Percentiles rank a stretch among this genome's conserved stretches.
Conservation (phyloP, 148 eudicot genomes). For the Nepenthes gracilis region DNA sequence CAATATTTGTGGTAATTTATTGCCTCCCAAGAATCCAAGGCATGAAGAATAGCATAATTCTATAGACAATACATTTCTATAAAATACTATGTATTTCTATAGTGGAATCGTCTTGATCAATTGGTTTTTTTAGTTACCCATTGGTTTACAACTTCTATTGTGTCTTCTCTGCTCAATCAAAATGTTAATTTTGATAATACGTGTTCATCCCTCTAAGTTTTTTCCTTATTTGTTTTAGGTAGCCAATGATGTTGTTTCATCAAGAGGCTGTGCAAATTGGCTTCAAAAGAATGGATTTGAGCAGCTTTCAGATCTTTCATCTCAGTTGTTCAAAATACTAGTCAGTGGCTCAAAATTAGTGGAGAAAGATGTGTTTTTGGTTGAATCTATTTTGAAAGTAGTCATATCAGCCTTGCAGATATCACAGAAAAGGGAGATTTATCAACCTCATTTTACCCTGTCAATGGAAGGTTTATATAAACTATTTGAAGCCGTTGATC, state of each 20-base stretch:
- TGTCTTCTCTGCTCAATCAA: not conserved
- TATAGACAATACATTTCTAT: too few species aligned
- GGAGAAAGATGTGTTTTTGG: conserved; percentile 14
- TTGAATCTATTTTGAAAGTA: conserved; percentile 30
- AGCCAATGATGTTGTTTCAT: conserved; percentile 31
- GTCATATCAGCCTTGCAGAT: conserved; percentile 39
- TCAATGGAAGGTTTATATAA: conserved; percentile 48
- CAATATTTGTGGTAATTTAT: too few species aligned
- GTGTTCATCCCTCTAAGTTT: not conserved
- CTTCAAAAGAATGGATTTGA: conserved; percentile 55
- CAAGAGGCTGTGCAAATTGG: conserved; percentile 43
- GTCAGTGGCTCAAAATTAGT: conserved; percentile 26
- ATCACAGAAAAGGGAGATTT: conserved; percentile 50
- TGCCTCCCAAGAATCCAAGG: too few species aligned
- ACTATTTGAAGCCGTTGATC: conserved; percentile 40
- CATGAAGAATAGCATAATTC: too few species aligned
- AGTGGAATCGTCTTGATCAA: too few species aligned
- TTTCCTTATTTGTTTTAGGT: conserved; percentile 29
- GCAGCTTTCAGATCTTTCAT: conserved; percentile 72
- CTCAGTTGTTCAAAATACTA: conserved; percentile 47
- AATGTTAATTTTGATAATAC: conserved; percentile 1
- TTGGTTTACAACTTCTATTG: too few species aligned
- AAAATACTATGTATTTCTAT: too few species aligned
- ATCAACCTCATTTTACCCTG: conserved; percentile 60
- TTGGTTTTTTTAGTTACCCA: too few species aligned